Conservation (phyloP, 2,329 filamentous ascomycete genomes). For the Domatiomyces catenatus region DNA sequence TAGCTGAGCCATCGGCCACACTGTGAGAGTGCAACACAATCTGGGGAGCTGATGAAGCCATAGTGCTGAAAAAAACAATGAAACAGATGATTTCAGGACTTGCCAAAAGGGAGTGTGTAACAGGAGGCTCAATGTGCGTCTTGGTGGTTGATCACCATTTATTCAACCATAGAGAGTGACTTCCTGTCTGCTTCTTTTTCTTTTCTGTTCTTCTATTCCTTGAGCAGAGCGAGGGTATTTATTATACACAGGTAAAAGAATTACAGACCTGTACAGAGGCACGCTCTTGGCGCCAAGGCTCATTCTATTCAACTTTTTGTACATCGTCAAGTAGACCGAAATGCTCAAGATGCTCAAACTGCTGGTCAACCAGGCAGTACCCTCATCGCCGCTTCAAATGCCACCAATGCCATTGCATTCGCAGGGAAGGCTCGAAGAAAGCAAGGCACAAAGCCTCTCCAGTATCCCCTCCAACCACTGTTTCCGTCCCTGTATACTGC, state of each 20-base stretch:
- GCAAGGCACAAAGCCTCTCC: constrained; percentile 85
- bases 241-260: too few relatives aligned
- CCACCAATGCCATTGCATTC: constrained; percentile 83
- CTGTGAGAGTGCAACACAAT: constrained; percentile 10
- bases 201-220: background rate
- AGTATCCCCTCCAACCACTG: constrained; percentile 64
- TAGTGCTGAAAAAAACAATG: background rate
- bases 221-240: background rate
- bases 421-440: constrained; percentile 89
- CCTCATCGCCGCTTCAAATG: constrained; percentile 85
- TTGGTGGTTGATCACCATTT: background rate
- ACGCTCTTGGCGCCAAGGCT: background rate
- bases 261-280: too few relatives aligned
- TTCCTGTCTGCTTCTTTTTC: background rate
- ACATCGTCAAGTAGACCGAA: background rate
- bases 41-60: constrained; percentile 3
- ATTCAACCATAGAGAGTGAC: background rate
- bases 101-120: background rate
- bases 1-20: constrained; percentile 15
- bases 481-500: constrained; percentile 54
- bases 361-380: constrained; percentile 23
- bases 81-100: background rate
- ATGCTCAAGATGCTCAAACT: too few relatives aligned
- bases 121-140: background rate
- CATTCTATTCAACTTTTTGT: background rate